phyloP scores from a whole-genome alignment of 2,329 filamentous ascomycete species.

The Trichoderma sp. region DNA sequence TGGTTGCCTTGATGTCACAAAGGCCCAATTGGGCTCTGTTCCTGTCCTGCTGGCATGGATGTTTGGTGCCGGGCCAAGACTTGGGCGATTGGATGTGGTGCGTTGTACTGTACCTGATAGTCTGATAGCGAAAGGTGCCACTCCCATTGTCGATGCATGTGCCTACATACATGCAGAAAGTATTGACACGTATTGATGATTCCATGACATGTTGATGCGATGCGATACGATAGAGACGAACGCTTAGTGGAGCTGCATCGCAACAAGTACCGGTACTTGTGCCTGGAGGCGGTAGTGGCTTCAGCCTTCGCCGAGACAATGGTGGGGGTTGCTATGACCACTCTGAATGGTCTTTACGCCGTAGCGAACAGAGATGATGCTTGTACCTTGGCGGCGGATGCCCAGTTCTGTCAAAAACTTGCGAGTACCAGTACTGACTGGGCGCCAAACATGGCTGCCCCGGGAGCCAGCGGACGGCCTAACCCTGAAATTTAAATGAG shows the following conservation, averaged over 20 bases:
- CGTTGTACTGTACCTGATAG: neutral
- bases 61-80: neutral
- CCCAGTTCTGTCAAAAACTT: neutral
- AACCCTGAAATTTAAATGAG: slow-evolving; percentile 20
- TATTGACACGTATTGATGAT: neutral
- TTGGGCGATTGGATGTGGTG: neutral
- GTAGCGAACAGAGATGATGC: neutral
- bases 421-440: neutral
- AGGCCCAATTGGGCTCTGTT: neutral
- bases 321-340: neutral
- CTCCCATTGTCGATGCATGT: neutral
- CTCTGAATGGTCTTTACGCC: neutral
- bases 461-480: slow-evolving; percentile 2
- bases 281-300: slow-evolving; percentile 14
- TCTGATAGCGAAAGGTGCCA: neutral
- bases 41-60: neutral
- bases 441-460: slow-evolving; percentile 6
- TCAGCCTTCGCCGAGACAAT: slow-evolving; percentile 1
- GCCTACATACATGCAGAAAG: neutral
- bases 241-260: neutral
- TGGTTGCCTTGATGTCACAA: slow-evolving; percentile 3
- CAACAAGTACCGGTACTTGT: neutral
- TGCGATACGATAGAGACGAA: neutral
- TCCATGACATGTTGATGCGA: neutral
- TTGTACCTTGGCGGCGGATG: neutral